A percentile compares a stretch with the other conserved stretches of the same genome.
These are phyloP conservation scores for Poa annua DNA, from an alignment of 176 grass and related monocot species.

Conservation along the genomic window DNA sequence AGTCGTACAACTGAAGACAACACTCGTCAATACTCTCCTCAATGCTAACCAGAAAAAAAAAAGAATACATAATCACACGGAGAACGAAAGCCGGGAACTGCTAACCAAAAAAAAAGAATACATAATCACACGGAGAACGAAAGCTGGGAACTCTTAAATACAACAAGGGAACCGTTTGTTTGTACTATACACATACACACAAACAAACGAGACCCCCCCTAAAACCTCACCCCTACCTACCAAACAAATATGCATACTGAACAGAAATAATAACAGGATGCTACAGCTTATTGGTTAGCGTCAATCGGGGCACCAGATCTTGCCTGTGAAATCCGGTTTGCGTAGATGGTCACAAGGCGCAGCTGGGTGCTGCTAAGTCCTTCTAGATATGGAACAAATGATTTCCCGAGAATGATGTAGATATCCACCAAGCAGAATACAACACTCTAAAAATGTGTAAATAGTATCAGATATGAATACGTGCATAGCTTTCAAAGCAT, in stretches of 20 bases:
- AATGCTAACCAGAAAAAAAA: constrained; percentile 20
- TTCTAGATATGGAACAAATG: constrained; percentile 84
- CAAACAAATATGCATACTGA: constrained; percentile 55
- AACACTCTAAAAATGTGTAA: constrained; percentile 58
- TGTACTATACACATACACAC: constrained; percentile 82
- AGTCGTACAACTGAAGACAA: constrained; percentile 41
- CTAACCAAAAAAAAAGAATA: not conserved
- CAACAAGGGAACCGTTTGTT: constrained; percentile 28
- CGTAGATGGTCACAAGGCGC: constrained; percentile 89
- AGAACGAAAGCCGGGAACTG: constrained; percentile 26
- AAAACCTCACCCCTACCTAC: constrained; percentile 48
- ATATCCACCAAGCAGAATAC: constrained; percentile 99
- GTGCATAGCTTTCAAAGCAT: constrained; percentile 4
- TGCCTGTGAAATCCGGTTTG: constrained; percentile 90
- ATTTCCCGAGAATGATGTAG: constrained; percentile 92
- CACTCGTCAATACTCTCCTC: constrained; percentile 40
- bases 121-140: constrained; percentile 49
- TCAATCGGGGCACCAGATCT: constrained; percentile 64
- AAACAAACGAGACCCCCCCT: constrained; percentile 59
- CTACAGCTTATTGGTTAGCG: constrained; percentile 59
- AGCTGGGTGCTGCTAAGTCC: constrained; percentile 90
- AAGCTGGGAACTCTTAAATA: constrained; percentile 25
- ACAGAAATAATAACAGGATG: constrained; percentile 46
- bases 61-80: constrained; percentile 49
- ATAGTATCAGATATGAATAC: constrained; percentile 25